Evolutionary conservation across 371 early-diverging fungal species (phyloP), one percentile per base, ranked within the genome.

Genomic region (Apophysomyces elegans): DNA sequence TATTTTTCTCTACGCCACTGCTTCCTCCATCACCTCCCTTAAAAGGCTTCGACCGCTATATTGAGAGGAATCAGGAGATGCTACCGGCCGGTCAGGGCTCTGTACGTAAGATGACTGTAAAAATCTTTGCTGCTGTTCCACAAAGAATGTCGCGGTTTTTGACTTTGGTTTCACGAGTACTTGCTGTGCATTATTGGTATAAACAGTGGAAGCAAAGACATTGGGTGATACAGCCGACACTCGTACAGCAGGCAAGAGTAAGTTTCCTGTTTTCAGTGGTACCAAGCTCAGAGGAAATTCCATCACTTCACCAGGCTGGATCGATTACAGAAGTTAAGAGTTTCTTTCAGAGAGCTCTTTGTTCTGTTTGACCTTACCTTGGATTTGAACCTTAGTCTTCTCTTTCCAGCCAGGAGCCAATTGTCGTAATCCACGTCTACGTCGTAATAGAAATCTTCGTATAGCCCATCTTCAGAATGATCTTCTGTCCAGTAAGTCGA

Each of bases 401-500:
- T 79, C 67, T 88, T 86, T 6, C 93, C 93, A 13, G 88, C 77
- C 6, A 92, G 65, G 8, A 91, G 59, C 92, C 92, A 92, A 65
- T 86, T 85, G 39, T 86, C 86, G 66, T 88, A 88, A 60, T 90
- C 88, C 1, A 86, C 86, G 62, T 86, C 77, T 63, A 92, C 80
- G n/a, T 90, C 90, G 62, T 89, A 90, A 61, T 70, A 81, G 56
- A 88, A 85, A 8, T 84, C 83, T 46, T 75, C 41, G n/a, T 79
- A 61, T n/a, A 66, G 57, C 7, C 72, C 70, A 39, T 26, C 62
- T 6, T 69, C 62, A 1, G 14, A 50, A 12, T 37, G 56, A 0
- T 62, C 63, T 36, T 68, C 62, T 32, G 73, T 70, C 91, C 91
- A 90, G 59, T 86, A 84, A 1, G 83, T 77, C 2, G 88, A 81